Conservation (phyloP, 2,329 filamentous ascomycete species). For the Botrytis medusae region DNA sequence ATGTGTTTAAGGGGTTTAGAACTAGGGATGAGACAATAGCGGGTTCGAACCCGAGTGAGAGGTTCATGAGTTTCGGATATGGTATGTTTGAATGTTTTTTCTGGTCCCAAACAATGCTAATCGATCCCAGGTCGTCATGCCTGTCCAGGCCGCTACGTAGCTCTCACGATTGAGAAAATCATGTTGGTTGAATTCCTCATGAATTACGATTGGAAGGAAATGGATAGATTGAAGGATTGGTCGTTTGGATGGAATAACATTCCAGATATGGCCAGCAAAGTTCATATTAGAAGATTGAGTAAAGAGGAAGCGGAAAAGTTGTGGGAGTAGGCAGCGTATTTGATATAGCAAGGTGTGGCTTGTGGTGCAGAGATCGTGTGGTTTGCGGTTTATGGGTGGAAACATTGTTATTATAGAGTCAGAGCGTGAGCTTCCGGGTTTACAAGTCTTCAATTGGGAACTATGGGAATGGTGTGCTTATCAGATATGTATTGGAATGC, state of each 20-base stretch:
- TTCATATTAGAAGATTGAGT: not conserved
- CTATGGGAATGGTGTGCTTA: not conserved
- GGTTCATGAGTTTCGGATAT: constrained; percentile 18
- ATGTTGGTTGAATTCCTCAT: constrained; percentile 16
- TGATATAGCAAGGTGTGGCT: not conserved
- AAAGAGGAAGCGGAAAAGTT: not conserved
- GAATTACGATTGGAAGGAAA: constrained; percentile 19
- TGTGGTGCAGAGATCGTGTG: not conserved
- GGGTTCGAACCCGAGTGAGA: constrained; percentile 12
- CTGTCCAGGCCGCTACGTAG: constrained; percentile 8
- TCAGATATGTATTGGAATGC: not conserved
- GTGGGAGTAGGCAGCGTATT: not conserved
- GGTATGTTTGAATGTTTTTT: not conserved
- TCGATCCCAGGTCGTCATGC: not conserved
- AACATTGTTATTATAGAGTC: not conserved
- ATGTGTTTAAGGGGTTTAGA: constrained; percentile 14
- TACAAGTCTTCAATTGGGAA: not conserved
- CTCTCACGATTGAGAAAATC: constrained; percentile 9
- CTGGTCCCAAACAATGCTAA: not conserved
- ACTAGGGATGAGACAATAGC: not conserved
- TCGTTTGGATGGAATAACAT: constrained; percentile 19
- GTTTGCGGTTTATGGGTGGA: not conserved
- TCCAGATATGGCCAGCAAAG: constrained; percentile 16
- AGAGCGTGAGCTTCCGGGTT: not conserved
- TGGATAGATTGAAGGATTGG: constrained; percentile 16